Percentiles rank a stretch among this genome's conserved stretches.
phyloP scores from a whole-genome alignment of 1,284 basidiomycete genomes.

The Cutaneotrichosporon sp. region DNA sequence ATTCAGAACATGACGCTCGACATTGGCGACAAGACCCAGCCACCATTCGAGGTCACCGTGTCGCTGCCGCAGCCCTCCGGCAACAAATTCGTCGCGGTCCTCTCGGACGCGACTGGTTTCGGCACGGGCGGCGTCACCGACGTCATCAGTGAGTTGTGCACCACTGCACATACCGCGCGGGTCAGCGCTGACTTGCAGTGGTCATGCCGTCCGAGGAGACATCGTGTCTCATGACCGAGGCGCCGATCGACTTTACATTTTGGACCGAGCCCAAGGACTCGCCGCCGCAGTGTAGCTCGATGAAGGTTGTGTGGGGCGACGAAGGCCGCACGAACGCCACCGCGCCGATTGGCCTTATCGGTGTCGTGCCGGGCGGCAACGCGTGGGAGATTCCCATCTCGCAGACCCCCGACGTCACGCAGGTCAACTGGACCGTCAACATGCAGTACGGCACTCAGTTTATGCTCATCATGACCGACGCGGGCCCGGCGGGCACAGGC shows the following conservation, averaged over 20 bases:
- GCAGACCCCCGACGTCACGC: not conserved
- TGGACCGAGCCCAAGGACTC: conserved; percentile 24
- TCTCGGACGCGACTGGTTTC: conserved; percentile 38
- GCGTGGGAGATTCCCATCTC: conserved; percentile 36
- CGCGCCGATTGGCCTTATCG: conserved; percentile 31
- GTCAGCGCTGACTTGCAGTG: not conserved
- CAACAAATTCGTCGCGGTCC: conserved; percentile 33
- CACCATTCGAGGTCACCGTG: conserved; percentile 25
- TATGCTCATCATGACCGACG: conserved; percentile 38
- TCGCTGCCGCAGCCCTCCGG: conserved; percentile 30
- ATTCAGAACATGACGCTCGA: conserved; percentile 41
- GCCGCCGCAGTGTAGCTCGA: conserved; percentile 29
- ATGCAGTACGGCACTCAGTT: conserved; percentile 32
- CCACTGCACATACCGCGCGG: no score
- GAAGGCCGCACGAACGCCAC: conserved; percentile 19
- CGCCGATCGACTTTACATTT: conserved; percentile 34
- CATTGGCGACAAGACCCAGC: conserved; percentile 3
- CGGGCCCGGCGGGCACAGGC: conserved; percentile 33
- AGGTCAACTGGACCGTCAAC: conserved; percentile 33
- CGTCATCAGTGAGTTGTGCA: conserved; percentile 28
- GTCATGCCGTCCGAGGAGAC: conserved; percentile 18
- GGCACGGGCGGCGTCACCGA: conserved; percentile 37
- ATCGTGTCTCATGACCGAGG: conserved; percentile 24
- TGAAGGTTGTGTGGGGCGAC: conserved; percentile 30
- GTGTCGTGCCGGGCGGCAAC: conserved; percentile 36